Conservation (phyloP, 225 moss, liverwort and hornwort species). For the Marchantia polymorpha region DNA sequence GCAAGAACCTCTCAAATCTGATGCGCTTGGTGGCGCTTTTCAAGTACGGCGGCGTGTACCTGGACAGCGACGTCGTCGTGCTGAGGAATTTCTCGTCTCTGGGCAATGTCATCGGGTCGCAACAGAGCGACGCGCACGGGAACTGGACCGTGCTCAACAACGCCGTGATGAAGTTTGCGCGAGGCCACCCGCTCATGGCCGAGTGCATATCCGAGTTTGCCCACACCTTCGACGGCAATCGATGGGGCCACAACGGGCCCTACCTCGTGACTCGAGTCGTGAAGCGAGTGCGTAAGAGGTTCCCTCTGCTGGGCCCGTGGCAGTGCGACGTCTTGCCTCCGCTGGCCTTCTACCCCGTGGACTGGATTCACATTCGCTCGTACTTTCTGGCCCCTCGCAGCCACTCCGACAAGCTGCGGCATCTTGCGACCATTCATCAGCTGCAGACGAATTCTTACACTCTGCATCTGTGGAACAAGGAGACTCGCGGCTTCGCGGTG, state of each 20-base stretch:
- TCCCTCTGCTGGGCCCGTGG: not conserved
- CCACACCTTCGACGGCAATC: conserved; percentile 48
- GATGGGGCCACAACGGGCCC: conserved; percentile 72
- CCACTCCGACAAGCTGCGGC: conserved; percentile 20
- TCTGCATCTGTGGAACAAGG: conserved; percentile 66
- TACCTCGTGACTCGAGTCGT: conserved; percentile 60
- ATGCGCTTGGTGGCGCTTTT: conserved; percentile 54
- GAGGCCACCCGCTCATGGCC: conserved; percentile 31
- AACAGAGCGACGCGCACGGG: conserved; percentile 27
- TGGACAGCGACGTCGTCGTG: conserved; percentile 59
- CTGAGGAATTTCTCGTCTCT: conserved; percentile 39
- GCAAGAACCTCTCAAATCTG: conserved; percentile 64
- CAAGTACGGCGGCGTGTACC: conserved; percentile 56
- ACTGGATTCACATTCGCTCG: not conserved
- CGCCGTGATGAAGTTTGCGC: conserved; percentile 55
- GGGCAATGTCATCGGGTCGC: conserved; percentile 45
- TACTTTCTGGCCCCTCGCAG: conserved; percentile 30
- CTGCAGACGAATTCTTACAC: conserved; percentile 41
- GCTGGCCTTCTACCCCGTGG: not conserved
- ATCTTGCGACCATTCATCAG: conserved; percentile 41
- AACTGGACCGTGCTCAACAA: conserved; percentile 61
- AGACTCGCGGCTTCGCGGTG: conserved; percentile 38
- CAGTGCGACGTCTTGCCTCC: not conserved
- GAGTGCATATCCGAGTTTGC: conserved; percentile 48
- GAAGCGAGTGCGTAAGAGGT: conserved; percentile 34